phyloP scores from a whole-genome alignment of 805 yeast species.

The Yarrowia porcina region DNA sequence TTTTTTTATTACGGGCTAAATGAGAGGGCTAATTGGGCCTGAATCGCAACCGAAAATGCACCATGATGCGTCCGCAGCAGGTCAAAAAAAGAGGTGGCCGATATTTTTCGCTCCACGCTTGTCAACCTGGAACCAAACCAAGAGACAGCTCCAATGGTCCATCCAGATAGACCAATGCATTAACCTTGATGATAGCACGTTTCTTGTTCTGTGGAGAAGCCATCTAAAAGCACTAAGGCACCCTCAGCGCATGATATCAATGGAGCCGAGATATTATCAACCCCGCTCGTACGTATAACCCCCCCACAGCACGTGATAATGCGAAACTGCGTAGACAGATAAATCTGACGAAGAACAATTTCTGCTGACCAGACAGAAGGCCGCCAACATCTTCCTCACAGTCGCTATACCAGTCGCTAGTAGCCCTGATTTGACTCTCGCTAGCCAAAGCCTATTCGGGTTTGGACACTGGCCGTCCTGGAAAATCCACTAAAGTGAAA shows the following conservation, averaged over 20 bases:
- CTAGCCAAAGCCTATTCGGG: not conserved
- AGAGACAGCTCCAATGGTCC: no score
- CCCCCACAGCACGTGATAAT: no score
- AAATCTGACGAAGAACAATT: no score
- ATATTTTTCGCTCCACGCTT: not conserved
- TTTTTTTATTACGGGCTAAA: not conserved
- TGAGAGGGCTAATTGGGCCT: not conserved
- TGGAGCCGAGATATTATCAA: no score
- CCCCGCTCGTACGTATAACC: no score
- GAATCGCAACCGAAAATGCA: not conserved
- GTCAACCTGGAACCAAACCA: no score
- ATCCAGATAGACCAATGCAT: constrained; percentile 4
- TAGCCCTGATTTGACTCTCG: not conserved
- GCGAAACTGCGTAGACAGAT: no score
- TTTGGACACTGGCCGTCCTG: not conserved
- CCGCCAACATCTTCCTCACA: no score
- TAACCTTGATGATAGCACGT: constrained; percentile 10
- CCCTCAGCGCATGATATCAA: no score
- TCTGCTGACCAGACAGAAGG: no score
- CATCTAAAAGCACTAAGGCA: no score
- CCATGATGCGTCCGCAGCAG: not conserved
- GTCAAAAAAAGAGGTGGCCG: not conserved
- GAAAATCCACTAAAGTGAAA: not conserved
- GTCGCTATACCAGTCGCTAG: no score
- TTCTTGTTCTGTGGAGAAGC: not conserved